A percentile compares a stretch with the other conserved stretches of the same genome.
Conservation (phyloP, 2,329 filamentous ascomycete genomes). For the Hirsutella thompsonii region DNA sequence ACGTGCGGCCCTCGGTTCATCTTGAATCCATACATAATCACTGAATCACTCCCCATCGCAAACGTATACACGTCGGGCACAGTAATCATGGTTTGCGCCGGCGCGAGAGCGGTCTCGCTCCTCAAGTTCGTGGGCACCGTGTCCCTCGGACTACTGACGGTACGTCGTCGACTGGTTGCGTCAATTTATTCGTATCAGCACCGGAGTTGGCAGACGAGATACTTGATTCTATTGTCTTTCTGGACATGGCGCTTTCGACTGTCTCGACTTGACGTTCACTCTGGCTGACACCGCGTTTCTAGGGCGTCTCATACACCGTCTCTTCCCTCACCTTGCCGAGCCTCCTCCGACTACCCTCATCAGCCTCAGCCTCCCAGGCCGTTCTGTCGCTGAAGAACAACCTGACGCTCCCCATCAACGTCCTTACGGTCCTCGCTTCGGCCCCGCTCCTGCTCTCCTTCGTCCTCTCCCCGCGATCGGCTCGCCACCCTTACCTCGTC, state of each 20-base stretch:
- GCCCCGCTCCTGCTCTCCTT: slow-evolving; percentile 68
- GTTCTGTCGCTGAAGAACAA: slow-evolving; percentile 54
- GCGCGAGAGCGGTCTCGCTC: slow-evolving; percentile 44
- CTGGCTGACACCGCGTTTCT: slow-evolving; percentile 3
- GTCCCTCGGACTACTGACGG: slow-evolving; percentile 76
- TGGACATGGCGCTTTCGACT: too few relatives aligned
- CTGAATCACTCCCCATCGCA: neutral
- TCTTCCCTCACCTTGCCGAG: slow-evolving; percentile 66
- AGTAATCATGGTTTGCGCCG: slow-evolving; percentile 47
- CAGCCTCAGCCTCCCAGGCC: slow-evolving; percentile 55
- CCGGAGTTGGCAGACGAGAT: too few relatives aligned
- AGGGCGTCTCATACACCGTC: slow-evolving; percentile 85
- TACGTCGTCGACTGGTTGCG: too few relatives aligned
- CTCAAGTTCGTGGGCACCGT: slow-evolving; percentile 91
- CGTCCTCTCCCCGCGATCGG: slow-evolving; percentile 57
- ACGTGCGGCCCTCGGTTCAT: too few relatives aligned
- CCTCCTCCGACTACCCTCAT: slow-evolving; percentile 68
- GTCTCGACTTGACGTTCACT: slow-evolving; percentile 1
- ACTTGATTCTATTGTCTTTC: too few relatives aligned
- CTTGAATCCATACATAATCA: too few relatives aligned
- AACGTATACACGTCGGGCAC: slow-evolving; percentile 2
- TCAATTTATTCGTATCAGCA: too few relatives aligned
- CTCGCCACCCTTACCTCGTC: slow-evolving; percentile 78
- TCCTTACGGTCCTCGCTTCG: slow-evolving; percentile 56
- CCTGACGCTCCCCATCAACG: slow-evolving; percentile 51